phyloP scores from a whole-genome alignment of 208 protist genomes.

The Trypanosomatidae sp. region DNA sequence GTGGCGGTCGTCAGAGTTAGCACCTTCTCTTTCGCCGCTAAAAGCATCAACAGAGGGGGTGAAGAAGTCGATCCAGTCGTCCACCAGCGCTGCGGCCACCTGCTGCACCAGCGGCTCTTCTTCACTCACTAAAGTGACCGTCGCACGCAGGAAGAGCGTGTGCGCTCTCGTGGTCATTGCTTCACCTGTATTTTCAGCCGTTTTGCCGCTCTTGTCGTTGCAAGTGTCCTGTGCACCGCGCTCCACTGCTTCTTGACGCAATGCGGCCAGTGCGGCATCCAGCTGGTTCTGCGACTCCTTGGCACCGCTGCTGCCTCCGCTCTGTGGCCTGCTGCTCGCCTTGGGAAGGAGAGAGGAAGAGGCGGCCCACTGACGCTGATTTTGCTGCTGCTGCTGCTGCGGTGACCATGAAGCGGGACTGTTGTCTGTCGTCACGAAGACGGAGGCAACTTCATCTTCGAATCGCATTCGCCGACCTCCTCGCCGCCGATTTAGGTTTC shows the following conservation, averaged over 20 bases:
- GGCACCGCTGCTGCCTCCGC: background rate
- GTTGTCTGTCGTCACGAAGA: too few relatives aligned
- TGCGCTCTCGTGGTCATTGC: conserved; percentile 4
- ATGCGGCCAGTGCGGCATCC: background rate
- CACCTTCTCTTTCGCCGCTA: background rate
- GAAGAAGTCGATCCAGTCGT: conserved; percentile 32
- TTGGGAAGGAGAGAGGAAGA: conserved; percentile 20
- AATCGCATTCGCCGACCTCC: too few relatives aligned
- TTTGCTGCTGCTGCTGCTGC: too few relatives aligned
- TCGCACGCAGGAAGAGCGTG: conserved; percentile 21
- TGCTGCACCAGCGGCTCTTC: conserved; percentile 57
- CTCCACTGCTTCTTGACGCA: background rate
- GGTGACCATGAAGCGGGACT: too few relatives aligned
- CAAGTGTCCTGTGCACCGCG: background rate
- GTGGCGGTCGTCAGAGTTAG: background rate
- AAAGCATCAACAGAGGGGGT: background rate
- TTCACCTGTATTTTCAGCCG: too few relatives aligned
- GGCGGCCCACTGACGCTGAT: conserved; percentile 6
- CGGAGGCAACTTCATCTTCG: too few relatives aligned
- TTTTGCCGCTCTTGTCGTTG: background rate
- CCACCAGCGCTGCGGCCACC: conserved; percentile 42
- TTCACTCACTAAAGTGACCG: conserved; percentile 32
- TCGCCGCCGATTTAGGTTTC: too few relatives aligned
- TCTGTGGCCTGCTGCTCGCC: background rate
- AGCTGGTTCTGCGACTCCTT: conserved; percentile 1